These are phyloP conservation scores for Candida sp. DNA, from an alignment of 1,139 yeast genomes.

Conservation along the genomic window DNA sequence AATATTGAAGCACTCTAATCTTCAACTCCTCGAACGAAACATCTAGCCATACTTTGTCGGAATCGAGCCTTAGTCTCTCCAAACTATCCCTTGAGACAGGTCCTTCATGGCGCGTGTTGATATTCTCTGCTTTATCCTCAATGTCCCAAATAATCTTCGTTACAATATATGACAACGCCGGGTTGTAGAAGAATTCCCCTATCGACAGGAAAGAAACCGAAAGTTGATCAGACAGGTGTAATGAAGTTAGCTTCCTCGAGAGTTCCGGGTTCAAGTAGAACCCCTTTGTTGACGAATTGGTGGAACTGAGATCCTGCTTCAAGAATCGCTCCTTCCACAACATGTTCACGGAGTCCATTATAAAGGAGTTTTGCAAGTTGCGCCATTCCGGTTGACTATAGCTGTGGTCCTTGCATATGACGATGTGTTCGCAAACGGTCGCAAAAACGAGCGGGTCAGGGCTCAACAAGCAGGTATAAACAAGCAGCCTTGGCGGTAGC, in stretches of 20 bases:
- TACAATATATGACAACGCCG: conserved; percentile 54
- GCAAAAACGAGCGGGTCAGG: conserved; percentile 50
- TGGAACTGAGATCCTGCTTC: conserved; percentile 15
- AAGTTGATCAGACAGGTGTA: conserved; percentile 19
- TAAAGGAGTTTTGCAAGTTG: conserved; percentile 53
- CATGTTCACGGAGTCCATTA: conserved; percentile 64
- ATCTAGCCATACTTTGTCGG: conserved; percentile 31
- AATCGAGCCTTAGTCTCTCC: conserved; percentile 20
- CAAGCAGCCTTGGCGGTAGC: conserved; percentile 34
- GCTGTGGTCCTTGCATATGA: conserved; percentile 39
- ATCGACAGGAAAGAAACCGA: conserved; percentile 24
- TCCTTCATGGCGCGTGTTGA: conserved; percentile 45
- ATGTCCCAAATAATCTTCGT: conserved; percentile 48
- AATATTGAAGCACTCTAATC: conserved; percentile 34
- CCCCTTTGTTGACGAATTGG: conserved; percentile 28
- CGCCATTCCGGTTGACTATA: conserved; percentile 26
- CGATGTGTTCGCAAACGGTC: conserved; percentile 52
- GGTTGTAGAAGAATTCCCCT: conserved; percentile 59
- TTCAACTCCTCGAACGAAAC: conserved; percentile 41
- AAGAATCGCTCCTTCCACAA: conserved; percentile 62
- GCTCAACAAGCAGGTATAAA: conserved; percentile 38
- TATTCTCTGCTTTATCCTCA: conserved; percentile 42
- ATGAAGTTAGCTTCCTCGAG: conserved; percentile 37
- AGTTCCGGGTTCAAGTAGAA: conserved; percentile 46
- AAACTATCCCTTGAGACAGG: conserved; percentile 45